Evolutionary conservation across 73 alveolate genomes (phyloP).

Genomic region (Tetrahymena thermophila): DNA sequence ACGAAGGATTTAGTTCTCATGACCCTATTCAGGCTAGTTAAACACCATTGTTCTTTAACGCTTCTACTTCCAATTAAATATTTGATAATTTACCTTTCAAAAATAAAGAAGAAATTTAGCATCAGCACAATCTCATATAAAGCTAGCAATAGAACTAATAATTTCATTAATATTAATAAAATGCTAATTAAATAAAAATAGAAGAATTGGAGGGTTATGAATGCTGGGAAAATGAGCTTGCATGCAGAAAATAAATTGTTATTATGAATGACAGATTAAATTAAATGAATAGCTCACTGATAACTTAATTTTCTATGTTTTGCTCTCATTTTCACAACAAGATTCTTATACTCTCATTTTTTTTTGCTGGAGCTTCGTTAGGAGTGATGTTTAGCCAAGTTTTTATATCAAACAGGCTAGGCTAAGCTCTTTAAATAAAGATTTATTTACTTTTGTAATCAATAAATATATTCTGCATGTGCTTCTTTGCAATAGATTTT

Average conservation of each 20-base stretch:
- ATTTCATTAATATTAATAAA: neutral
- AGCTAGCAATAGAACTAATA: neutral
- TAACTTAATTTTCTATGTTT: neutral
- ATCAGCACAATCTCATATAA: neutral
- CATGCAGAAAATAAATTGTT: neutral
- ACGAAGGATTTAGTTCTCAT: neutral
- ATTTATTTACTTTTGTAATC: neutral
- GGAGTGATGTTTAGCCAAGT: neutral
- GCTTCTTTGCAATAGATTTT: neutral
- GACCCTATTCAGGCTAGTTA: neutral
- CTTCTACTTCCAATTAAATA: neutral
- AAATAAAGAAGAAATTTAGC: neutral
- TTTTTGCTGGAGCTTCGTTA: neutral
- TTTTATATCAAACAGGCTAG: neutral
- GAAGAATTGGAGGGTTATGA: neutral
- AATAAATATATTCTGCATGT: neutral
- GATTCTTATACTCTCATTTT: neutral
- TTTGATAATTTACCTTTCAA: neutral
- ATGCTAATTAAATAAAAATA: neutral
- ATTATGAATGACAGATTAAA: neutral
- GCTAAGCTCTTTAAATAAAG: neutral
- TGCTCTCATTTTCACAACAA: neutral
- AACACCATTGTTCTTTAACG: neutral
- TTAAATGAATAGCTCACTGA: neutral
- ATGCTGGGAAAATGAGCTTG: neutral